phyloP scores from a whole-genome alignment of 768 basidiomycete species.

The Phaeotremella skinneri region DNA sequence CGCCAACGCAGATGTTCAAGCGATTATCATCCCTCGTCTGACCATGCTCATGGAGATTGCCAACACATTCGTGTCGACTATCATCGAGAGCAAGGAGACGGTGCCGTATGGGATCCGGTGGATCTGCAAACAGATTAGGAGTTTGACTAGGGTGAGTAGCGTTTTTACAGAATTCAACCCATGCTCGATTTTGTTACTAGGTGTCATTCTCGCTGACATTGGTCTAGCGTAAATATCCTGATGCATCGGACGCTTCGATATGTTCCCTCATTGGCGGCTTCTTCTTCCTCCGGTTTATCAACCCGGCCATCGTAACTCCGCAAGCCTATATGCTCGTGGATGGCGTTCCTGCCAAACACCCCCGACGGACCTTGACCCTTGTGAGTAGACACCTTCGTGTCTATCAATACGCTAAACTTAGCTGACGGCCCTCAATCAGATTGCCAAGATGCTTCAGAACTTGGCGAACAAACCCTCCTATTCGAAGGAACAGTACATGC shows the following conservation, averaged over 20 bases:
- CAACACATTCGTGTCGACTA: slow-evolving; percentile 92
- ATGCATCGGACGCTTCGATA: slow-evolving; percentile 96
- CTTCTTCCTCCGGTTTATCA: slow-evolving; percentile 99
- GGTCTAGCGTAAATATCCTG: slow-evolving; percentile 89
- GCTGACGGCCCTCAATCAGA: too few relatives aligned
- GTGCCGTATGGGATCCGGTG: slow-evolving; percentile 99
- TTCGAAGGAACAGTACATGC: slow-evolving; percentile 98
- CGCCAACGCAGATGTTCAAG: slow-evolving; percentile 91
- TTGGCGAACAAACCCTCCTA: slow-evolving; percentile 98
- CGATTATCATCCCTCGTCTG: slow-evolving; percentile 92
- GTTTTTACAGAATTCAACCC: neutral
- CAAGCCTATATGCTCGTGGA: slow-evolving; percentile 99
- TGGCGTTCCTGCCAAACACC: slow-evolving; percentile 95
- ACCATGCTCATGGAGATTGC: slow-evolving; percentile 99
- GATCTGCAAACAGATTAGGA: slow-evolving; percentile 99
- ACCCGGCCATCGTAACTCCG: slow-evolving; percentile 97
- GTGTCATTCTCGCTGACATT: neutral
- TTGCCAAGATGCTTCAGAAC: slow-evolving; percentile 99
- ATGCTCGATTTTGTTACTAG: neutral
- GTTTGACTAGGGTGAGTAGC: slow-evolving; percentile 75
- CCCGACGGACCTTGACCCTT: slow-evolving; percentile 89
- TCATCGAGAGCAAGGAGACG: slow-evolving; percentile 97
- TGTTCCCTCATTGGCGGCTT: slow-evolving; percentile 98
- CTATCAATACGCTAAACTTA: neutral
- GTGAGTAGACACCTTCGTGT: slow-evolving; percentile 51